Evolutionary conservation across 345 rosid genomes (phyloP).

Genomic region (Turritis glabra): DNA sequence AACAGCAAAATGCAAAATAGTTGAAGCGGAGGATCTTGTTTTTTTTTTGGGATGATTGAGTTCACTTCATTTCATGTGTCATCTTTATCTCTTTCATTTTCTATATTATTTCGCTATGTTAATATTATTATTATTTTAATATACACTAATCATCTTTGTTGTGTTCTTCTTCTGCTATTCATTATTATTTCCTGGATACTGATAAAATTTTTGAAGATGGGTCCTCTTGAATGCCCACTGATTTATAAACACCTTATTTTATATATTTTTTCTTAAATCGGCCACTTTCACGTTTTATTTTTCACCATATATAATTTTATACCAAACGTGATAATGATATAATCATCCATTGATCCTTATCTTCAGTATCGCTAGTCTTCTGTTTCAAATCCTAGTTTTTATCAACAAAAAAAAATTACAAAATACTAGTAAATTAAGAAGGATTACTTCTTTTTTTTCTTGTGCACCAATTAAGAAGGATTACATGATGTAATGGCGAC

Average conservation of each 20-base stretch:
- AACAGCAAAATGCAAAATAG: constrained; percentile 32
- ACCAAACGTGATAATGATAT: background rate
- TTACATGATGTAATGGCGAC: too few species aligned
- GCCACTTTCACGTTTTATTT: background rate
- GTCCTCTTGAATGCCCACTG: constrained; percentile 27
- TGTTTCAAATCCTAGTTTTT: too few species aligned
- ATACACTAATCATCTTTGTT: constrained; percentile 11
- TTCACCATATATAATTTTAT: background rate
- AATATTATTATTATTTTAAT: background rate
- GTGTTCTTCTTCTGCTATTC: constrained; percentile 26
- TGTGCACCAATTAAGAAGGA: too few species aligned
- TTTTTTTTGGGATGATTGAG: constrained; percentile 18
- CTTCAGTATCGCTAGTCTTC: background rate
- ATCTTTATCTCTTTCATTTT: constrained; percentile 37
- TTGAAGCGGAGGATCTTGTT: constrained; percentile 12
- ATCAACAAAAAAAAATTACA: too few species aligned
- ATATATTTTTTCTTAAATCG: background rate
- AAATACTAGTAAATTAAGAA: too few species aligned
- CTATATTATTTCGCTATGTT: constrained; percentile 3
- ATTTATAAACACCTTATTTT: constrained; percentile 22
- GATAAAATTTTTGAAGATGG: background rate
- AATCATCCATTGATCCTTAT: background rate
- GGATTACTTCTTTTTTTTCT: too few species aligned
- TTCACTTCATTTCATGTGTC: constrained; percentile 38
- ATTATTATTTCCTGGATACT: constrained; percentile 16